These are phyloP conservation scores for Populus deltoides DNA, from an alignment of 345 rosid species.

Conservation along the genomic window DNA sequence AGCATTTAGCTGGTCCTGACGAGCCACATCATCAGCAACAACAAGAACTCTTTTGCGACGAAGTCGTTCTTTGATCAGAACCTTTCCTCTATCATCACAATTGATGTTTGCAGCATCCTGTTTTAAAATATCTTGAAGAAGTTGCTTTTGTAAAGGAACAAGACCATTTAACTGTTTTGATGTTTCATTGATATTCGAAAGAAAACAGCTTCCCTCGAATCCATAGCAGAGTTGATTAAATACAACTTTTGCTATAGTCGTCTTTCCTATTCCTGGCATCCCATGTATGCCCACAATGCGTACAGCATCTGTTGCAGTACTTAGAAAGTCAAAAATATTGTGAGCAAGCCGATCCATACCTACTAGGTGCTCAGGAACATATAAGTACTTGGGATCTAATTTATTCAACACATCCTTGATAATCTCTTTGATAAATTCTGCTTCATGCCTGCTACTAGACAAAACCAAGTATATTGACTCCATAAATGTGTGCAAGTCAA, in stretches of 20 bases:
- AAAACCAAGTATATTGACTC: too few species aligned
- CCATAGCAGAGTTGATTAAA: not conserved
- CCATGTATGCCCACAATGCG: not conserved
- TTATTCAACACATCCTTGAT: constrained; percentile 27
- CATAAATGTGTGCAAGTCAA: too few species aligned
- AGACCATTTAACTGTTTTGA: not conserved
- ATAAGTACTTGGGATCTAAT: not conserved
- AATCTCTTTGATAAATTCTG: constrained; percentile 25
- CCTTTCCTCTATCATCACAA: not conserved
- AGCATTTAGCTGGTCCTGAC: not conserved
- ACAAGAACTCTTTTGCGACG: constrained; percentile 3
- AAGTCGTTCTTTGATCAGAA: not conserved
- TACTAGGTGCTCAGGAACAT: not conserved
- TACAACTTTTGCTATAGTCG: not conserved
- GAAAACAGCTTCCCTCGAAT: not conserved
- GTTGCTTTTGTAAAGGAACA: not conserved
- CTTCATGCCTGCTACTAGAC: constrained; percentile 19
- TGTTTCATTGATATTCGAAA: not conserved
- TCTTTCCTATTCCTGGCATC: not conserved
- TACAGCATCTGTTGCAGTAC: not conserved
- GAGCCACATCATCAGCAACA: constrained; percentile 15
- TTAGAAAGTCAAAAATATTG: constrained; percentile 12
- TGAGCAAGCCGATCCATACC: not conserved
- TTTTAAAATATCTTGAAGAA: not conserved
- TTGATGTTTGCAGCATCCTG: not conserved